Conservation (phyloP, 2,329 filamentous ascomycete genomes). For the Davidsoniella virescens region DNA sequence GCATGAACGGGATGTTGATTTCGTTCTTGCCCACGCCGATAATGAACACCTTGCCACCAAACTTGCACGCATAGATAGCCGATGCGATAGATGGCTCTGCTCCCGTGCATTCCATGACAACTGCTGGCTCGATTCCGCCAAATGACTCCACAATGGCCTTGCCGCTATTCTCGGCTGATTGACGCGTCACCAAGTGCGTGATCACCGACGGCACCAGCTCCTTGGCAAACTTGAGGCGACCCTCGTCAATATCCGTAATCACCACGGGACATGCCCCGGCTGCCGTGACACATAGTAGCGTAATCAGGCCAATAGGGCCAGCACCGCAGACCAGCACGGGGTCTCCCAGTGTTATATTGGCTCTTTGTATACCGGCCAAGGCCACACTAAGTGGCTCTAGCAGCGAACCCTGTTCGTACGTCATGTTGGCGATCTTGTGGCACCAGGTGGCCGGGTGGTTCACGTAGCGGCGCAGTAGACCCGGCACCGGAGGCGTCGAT, state of each 20-base stretch:
- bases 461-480: conserved; percentile 78
- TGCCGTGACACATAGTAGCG: conserved; percentile 66
- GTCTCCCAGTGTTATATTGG: conserved; percentile 67
- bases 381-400: conserved; percentile 83
- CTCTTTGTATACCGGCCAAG: conserved; percentile 72
- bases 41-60: conserved; percentile 92
- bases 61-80: conserved; percentile 81
- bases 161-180: conserved; percentile 53
- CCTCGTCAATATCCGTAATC: conserved; percentile 87
- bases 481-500: conserved; percentile 77
- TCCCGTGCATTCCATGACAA: conserved; percentile 86
- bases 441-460: conserved; percentile 92
- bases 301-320: conserved; percentile 84
- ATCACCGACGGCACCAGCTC: conserved; percentile 62
- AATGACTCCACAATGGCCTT: conserved; percentile 50
- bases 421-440: conserved; percentile 88
- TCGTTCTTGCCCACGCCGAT: conserved; percentile 92
- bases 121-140: conserved; percentile 62
- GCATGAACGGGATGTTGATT: conserved; percentile 92
- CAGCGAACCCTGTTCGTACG: conserved; percentile 78
- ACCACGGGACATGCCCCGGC: conserved; percentile 82
- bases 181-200: conserved; percentile 61
- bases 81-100: conserved; percentile 77
- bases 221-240: conserved; percentile 70
- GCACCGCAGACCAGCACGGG: conserved; percentile 81